Evolutionary conservation across 441 rosid genomes (phyloP), one percentile per base, ranked within the genome.

Genomic region (Theobroma grandiflorum): DNA sequence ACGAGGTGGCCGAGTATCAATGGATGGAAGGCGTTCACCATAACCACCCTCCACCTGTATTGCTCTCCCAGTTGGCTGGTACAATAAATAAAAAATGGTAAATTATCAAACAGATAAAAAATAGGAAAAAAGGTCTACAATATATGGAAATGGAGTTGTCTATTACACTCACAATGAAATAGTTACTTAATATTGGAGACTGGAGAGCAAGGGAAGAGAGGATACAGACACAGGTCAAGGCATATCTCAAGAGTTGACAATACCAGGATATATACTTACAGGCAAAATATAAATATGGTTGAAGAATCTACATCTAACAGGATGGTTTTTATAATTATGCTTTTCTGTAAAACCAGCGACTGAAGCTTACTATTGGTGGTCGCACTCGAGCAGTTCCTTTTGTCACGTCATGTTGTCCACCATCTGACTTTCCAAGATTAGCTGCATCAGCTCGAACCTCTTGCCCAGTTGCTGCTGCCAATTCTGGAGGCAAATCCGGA

Each of bases 401-500:
- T 22, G 78, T 78, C 33, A 85, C 53, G 78, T 92, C 98, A 84
- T 80, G 89, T 86, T 89, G 97, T 75, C 89, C 91, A 59, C 79
- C 85, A 74, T 92, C 96, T 75, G 81, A 78, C 88, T 92, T 95
- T 74, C 86, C 90, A 79, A 88, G 47, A 85, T 84, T 87, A 73
- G 86, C 83, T 89, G 83, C 87, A 70, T 83, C 97, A 88, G 86
- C 87, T 76, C 89, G 77, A 86, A 79, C 81, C 83, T 91, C 98
- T 86, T 88, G 96, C 42, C 98, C 97, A 66, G 95, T 83, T 55
- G 98, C 99, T 79, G 98, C 99, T 75, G 95, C 99, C 84, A 97
- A 87, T 87, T 97, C 99, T 65, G 98, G 99, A 61, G 99, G 99
- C 80, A 97, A 82, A 82, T 97, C 99, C 59, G 99, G 99, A 90